Evolutionary conservation across 306 rosid genomes (phyloP), one percentile per base, ranked within the genome.

Genomic region (Psophocarpus tetragonolobus): DNA sequence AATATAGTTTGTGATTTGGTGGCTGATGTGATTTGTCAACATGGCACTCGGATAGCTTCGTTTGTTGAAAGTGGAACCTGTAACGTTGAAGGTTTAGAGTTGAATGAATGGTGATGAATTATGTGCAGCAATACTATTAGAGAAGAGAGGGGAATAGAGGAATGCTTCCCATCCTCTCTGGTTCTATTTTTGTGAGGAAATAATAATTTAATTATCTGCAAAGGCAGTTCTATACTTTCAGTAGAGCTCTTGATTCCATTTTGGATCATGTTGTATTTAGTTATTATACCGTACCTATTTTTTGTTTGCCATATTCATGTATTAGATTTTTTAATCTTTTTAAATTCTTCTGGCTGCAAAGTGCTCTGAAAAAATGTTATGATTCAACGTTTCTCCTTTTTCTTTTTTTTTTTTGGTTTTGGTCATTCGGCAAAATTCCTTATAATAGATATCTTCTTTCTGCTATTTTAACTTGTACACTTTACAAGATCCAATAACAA

Each of bases 1-100:
- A 64, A 50, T 38, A 44, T 54, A 12, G 73, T 73, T 73, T 81
- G 66, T 68, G 62, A 73, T 77, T 17, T 83, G 80, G 71, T 73
- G 73, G 44, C 3, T 11, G 61, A 4, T 61, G 65, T 62, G 35
- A 39, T 23, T 20, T 73, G 65, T 32, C 20, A n/a, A 14, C 14
- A 39, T 64, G 56, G 29, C 21, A 73, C 54, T 21, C 32, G 35
- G 70, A 68, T 48, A 21, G 75, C 68, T 71, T 80, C 82, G 76
- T 71, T 42, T 71, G 56, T 84, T 56, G 79, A 35, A 65, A 70
- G 61, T 64, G 73, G 36, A 76, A 50, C 26, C 18, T 67, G 38
- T 41, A 42, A 27, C 20, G 26, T 47, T 70, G 79, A 53, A 62
- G 11, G 57, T 76, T 69, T 70, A 70, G 15, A 74, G 75, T 69